These are phyloP conservation scores for Cornus suecica DNA, from an alignment of 148 eudicot genomes.

Conservation along the genomic window DNA sequence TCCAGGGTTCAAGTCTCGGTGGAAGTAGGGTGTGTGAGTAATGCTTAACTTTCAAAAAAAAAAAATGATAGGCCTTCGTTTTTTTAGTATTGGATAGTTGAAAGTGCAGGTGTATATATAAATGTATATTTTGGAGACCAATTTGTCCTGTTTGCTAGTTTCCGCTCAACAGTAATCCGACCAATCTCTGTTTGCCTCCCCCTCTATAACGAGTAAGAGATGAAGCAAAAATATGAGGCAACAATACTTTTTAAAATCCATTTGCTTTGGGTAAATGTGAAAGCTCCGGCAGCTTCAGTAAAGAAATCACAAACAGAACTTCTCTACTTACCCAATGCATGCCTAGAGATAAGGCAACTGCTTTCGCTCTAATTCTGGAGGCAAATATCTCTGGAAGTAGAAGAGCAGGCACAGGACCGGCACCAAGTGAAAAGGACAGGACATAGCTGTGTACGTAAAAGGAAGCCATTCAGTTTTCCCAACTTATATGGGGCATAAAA, in stretches of 20 bases:
- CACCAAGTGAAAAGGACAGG: conserved; percentile 91
- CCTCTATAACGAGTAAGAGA: not conserved
- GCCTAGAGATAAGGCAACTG: conserved; percentile 91
- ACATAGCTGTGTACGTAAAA: conserved; percentile 57
- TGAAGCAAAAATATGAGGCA: not conserved
- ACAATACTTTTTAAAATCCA: not conserved
- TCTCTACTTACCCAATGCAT: conserved; percentile 89
- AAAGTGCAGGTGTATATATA: not conserved
- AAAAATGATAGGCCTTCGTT: not conserved
- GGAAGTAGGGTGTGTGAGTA: no score
- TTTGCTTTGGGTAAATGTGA: not conserved
- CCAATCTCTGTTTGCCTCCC: not conserved
- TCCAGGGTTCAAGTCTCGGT: no score
- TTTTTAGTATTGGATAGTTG: not conserved
- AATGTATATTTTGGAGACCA: not conserved
- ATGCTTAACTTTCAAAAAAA: not conserved
- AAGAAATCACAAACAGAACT: not conserved
- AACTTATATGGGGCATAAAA: not conserved
- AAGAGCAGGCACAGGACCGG: conserved; percentile 98
- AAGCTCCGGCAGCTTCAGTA: conserved; percentile 2
- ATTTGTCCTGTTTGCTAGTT: not conserved
- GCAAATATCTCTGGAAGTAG: conserved; percentile 95
- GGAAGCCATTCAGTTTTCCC: conserved; percentile 6
- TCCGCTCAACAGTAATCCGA: not conserved
- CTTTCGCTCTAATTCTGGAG: conserved; percentile 97